phyloP scores from a whole-genome alignment of 2,329 filamentous ascomycete species.

The Fusarium nanum region DNA sequence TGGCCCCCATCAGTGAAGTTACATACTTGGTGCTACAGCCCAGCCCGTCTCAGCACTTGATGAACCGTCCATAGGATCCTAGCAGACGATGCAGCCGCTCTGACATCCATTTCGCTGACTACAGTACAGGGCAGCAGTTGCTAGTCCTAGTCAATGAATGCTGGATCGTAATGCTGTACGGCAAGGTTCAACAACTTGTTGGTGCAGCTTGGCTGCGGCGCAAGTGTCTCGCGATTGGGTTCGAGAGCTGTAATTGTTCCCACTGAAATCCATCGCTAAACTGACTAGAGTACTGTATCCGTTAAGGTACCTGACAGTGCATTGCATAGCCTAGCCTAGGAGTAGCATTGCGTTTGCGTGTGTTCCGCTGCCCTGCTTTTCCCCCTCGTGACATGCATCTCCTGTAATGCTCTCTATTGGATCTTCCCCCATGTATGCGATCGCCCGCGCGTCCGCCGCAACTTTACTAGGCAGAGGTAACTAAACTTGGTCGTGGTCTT shows the following conservation, averaged over 20 bases:
- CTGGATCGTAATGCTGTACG: constrained; percentile 9
- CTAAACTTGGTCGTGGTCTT: constrained; percentile 1
- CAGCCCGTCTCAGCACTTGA: constrained; percentile 13
- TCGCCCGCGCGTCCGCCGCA: constrained; percentile 40
- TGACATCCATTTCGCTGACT: constrained; percentile 24
- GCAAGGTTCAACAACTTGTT: constrained; percentile 7
- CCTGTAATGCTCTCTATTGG: constrained; percentile 26
- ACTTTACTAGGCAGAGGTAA: constrained; percentile 28
- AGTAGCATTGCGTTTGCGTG: not conserved
- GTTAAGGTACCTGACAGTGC: not conserved
- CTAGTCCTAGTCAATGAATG: not conserved
- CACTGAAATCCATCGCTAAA: constrained; percentile 19
- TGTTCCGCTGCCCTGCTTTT: constrained; percentile 27
- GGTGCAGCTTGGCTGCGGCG: constrained; percentile 25
- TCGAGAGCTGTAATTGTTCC: not conserved
- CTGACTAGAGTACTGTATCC: not conserved
- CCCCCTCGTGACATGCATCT: constrained; percentile 38
- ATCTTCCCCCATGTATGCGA: constrained; percentile 34
- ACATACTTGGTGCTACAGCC: constrained; percentile 9
- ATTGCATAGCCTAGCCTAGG: not conserved
- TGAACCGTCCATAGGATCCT: constrained; percentile 13
- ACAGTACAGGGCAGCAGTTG: not conserved
- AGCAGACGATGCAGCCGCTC: constrained; percentile 30
- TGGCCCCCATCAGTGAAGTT: constrained; percentile 26
- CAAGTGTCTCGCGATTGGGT: constrained; percentile 20